Evolutionary conservation across 495 filamentous ascomycete genomes (phyloP), one percentile per base, ranked within the genome.

Genomic region (Penicillium angulare): DNA sequence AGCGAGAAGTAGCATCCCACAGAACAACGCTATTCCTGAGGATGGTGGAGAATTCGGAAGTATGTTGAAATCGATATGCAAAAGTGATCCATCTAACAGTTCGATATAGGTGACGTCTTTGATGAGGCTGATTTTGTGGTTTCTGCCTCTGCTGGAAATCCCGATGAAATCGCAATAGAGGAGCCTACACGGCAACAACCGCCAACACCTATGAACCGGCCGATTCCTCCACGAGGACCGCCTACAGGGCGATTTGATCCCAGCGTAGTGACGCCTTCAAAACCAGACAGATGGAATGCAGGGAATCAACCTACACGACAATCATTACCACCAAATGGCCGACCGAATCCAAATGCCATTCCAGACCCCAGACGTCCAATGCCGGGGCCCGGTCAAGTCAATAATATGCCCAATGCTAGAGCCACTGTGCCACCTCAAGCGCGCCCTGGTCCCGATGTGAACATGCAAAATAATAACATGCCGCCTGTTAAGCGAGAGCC

Each of bases 71-170:
- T n/a, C 10, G 13, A 32, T 31, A 3, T n/a, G 34, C 16, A 5
- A 9, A 7, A 23, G 33, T 26, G 7, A 35, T n/a, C n/a, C n/a
- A n/a, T n/a, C n/a, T n/a, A n/a, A n/a, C n/a, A n/a, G n/a, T n/a
- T n/a, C n/a, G n/a, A n/a, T n/a, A n/a, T 27, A 79, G 78, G 75
- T 53, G 78, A 80, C 53, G 78, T 88, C 27, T 83, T 89, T 58
- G 86, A 89, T 59, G 86, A 89, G 68, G 84, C 80, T 20, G 87
- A 91, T 61, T 89, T 91, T 60, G 71, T 65, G 67, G 81, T 63
- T 68, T 81, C 46, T 45, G 72, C 42, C 61, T 79, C 79, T 13
- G 80, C 80, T 13, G 81, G 80, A 17, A 75, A 80, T 46, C 87
- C 86, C 5, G 86, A 89, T 57, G 86, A 87, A 59, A 74, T 87